These are phyloP conservation scores for Trichophyton simii DNA, from an alignment of 2,329 filamentous ascomycete species.

Conservation along the genomic window DNA sequence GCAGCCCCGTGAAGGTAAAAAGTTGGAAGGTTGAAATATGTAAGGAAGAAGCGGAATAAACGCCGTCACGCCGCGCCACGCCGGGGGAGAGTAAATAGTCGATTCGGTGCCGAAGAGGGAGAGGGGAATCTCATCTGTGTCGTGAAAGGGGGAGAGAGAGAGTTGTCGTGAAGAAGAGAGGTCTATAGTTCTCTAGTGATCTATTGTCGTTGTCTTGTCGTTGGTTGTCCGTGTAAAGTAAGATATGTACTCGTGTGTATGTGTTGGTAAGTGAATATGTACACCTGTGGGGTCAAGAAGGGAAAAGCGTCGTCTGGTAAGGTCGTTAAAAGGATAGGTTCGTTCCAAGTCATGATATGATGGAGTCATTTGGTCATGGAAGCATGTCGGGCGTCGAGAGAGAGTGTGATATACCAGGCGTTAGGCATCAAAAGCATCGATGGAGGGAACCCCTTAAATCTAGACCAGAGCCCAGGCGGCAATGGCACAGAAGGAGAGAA, in stretches of 20 bases:
- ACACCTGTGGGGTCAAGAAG: neutral
- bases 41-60: neutral
- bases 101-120: neutral
- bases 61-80: neutral
- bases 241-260: neutral
- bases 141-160: neutral
- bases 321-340: neutral
- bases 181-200: neutral
- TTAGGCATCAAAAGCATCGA: neutral
- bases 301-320: neutral
- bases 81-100: neutral
- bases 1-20: neutral
- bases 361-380: neutral
- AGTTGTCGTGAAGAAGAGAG: neutral
- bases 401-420: neutral
- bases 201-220: neutral
- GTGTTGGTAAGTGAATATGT: neutral
- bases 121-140: neutral
- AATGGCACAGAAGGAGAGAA: neutral
- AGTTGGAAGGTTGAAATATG: too few species aligned
- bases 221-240: neutral
- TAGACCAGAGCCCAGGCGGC: neutral
- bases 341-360: neutral
- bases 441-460: neutral
- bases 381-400: neutral